phyloP scores from a whole-genome alignment of 2,329 filamentous ascomycete species.

The Eurotiales sp. region DNA sequence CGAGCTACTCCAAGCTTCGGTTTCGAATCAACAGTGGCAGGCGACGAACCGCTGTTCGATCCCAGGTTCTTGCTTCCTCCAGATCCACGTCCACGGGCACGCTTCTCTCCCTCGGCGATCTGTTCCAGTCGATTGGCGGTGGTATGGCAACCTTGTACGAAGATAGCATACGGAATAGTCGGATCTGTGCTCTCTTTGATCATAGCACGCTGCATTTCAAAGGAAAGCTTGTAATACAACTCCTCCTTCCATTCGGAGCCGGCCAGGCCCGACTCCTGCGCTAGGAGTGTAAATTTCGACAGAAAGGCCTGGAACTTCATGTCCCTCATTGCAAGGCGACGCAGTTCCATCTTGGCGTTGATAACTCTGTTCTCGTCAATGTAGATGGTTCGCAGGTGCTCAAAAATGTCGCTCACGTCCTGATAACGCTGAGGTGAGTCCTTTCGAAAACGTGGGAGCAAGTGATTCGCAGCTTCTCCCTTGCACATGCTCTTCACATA shows the following conservation, averaged over 20 bases:
- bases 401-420: neutral
- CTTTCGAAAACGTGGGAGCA: neutral
- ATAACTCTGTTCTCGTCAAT: neutral
- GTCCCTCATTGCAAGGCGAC: neutral
- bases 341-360: neutral
- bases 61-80: neutral
- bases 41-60: no score
- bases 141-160: neutral
- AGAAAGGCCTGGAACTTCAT: constrained; percentile 1
- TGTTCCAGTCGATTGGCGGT: neutral
- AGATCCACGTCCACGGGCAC: neutral
- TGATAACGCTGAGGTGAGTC: neutral
- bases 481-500: constrained; percentile 5
- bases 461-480: neutral
- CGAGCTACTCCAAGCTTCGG: neutral
- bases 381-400: constrained; percentile 5
- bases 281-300: neutral
- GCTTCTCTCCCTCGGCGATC: neutral
- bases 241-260: neutral
- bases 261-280: neutral
- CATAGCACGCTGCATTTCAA: neutral
- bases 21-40: no score
- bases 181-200: neutral
- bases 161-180: neutral
- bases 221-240: neutral